Conservation (phyloP, 495 filamentous ascomycete species). For the Podospora anserina region DNA sequence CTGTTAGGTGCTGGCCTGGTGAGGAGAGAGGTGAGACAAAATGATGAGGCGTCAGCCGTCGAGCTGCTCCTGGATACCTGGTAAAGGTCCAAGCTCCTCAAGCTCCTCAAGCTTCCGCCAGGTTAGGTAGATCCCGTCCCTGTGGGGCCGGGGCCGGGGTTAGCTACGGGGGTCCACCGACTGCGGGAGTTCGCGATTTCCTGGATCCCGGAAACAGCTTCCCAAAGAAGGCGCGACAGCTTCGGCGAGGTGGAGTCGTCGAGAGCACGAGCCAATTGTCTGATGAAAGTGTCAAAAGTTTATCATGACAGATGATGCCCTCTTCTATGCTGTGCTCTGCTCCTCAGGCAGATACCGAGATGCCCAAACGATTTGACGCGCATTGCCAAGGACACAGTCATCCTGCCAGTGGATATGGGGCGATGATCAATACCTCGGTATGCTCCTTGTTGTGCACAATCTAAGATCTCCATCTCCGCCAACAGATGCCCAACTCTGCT, state of each 20-base stretch:
- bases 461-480: not conserved
- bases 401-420: too few relatives aligned
- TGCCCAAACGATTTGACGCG: not conserved
- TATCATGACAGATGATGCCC: not conserved
- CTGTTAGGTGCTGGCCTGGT: not conserved
- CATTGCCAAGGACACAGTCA: too few relatives aligned
- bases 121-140: not conserved
- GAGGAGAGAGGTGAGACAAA: not conserved
- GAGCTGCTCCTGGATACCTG: not conserved
- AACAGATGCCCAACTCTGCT: not conserved
- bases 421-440: not conserved
- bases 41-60: not conserved
- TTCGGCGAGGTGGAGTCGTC: not conserved
- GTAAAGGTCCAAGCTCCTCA: not conserved
- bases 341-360: not conserved
- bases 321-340: not conserved
- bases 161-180: not conserved
- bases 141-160: not conserved
- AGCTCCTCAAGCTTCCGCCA: not conserved
- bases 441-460: not conserved
- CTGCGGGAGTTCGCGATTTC: not conserved
- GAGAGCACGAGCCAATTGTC: not conserved
- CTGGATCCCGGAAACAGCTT: not conserved
- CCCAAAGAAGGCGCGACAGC: not conserved
- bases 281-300: not conserved